Base-by-base conservation (phyloP, 1,284 basidiomycete genomes). In the Papiliotrema fonsecae region DNA sequence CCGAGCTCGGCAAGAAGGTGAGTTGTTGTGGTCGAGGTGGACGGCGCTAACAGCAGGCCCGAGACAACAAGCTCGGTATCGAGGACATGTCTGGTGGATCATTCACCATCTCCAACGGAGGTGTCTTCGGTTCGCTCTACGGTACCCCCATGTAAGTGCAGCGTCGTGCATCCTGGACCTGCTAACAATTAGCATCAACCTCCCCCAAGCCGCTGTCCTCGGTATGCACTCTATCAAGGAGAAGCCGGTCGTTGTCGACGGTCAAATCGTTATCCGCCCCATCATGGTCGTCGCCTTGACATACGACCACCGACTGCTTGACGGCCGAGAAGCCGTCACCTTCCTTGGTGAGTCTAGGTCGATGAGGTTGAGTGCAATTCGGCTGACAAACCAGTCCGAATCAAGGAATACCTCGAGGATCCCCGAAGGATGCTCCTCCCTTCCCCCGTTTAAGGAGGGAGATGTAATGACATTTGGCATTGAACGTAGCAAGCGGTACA, bases 31-130 rank as follows among this genome's bases (percentile, higher is more conserved):
- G 13, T 16, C 26, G 13, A 16, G 37, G 18, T 14, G 21, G 19
- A 36, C n/a, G 19, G n/a, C 31, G 41, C 45, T 55, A 38, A 55
- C 35, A 4, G 24, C 38, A 87, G 87, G 93, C 93, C 40, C 82
- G 88, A 55, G 94, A 97, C 74, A 84, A 87, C 70, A 97, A 97
- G 77, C 82, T 98, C 45, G 86, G 88, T 26, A 81, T 98, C 51
- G 96, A 98, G 72, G 91, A 94, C 72, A 93, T 94, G 94, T 81
- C 89, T 37, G 96, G 94, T 49, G 93, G 94, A 45, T 86, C 89
- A 21, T 97, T 98, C 80, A 98, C 94, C 64, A 97, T 98, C 75
- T 97, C 94, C 47, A 98, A 98, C 73, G 96, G 96, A 43, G 96
- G 94, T 65, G 94, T 98, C 69, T 98, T 98, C 66, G 94, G 94